Evolutionary conservation across 2,329 filamentous ascomycete genomes (phyloP).

Genomic region (Neonectria hederae): DNA sequence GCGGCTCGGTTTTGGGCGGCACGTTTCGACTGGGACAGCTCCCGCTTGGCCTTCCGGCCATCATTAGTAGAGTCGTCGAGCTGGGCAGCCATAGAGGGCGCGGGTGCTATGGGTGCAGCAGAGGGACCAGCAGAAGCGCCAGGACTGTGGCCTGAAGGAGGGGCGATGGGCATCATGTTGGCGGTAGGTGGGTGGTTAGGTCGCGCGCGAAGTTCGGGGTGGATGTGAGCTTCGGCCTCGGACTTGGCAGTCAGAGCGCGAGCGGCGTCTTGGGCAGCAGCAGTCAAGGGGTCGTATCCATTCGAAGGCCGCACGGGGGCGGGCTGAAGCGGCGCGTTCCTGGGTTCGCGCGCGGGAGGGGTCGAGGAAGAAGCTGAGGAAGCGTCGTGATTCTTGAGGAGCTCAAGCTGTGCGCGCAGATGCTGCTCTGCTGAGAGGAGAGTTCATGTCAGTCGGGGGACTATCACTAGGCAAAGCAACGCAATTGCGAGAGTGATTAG

Average conservation of each 20-base stretch:
- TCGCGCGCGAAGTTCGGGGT: conserved; percentile 57
- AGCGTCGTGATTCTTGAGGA: conserved; percentile 53
- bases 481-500: conserved; percentile 33
- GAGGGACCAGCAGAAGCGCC: conserved; percentile 42
- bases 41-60: conserved; percentile 83
- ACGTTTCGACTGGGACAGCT: conserved; percentile 93
- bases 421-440: conserved; percentile 50
- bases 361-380: conserved; percentile 45
- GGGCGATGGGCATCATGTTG: conserved; percentile 52
- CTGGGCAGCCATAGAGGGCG: conserved; percentile 41
- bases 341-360: conserved; percentile 43
- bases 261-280: conserved; percentile 47
- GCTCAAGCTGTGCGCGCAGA: conserved; percentile 56
- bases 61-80: conserved; percentile 53
- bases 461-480: conserved; percentile 27
- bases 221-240: conserved; percentile 58
- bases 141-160: conserved; percentile 47
- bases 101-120: conserved; percentile 44
- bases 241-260: conserved; percentile 48
- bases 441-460: conserved; percentile 38
- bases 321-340: conserved; percentile 43
- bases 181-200: conserved; percentile 42
- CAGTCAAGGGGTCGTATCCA: conserved; percentile 56
- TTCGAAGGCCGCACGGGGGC: conserved; percentile 50
- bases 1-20: conserved; percentile 96